Base-by-base conservation (phyloP, 768 basidiomycete species). In the Mycena albidolilacea region DNA sequence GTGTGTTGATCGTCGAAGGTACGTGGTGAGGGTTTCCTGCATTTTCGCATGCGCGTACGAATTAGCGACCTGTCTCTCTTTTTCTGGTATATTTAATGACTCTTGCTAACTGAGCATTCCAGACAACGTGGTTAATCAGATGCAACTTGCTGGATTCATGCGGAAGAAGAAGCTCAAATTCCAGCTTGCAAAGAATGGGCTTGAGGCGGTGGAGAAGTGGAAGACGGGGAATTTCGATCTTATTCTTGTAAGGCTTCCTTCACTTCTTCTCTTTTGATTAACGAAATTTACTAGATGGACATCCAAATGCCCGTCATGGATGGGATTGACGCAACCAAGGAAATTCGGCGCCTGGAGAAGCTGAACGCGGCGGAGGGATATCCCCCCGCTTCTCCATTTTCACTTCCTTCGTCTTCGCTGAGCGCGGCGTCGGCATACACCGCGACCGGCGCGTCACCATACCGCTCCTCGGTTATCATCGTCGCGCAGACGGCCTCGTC, bases 241-340 rank as follows among this genome's bases (percentile, higher is more conserved):
- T 62, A 98, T 99, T 67, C 83, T 99, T 83, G 97, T 98, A 74
- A 1, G n/a, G 11, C n/a, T 8, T 11, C 52, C 52, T 55, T 52
- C n/a, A 50, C 30, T 54, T n/a, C 55, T 39, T 38, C 60, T 17
- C 14, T 48, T 68, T 44, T 43, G 72, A 30, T 69, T 80, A 46
- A 81, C 60, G 64, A 48, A 67, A 55, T 58, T 48, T 38, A 71
- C 5, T 76, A 98, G 97, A 99, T 99, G 98, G 98, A 99, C 85
- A 99, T 99, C 66, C 97, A 99, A 83, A 97, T 99, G 90, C 98
- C 98, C 10, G 92, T 99, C 77, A 99, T 98, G 95, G 96, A 97
- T 82, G 98, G 98, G 43, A 98, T 99, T 61, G 91, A 95, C 80
- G 98, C 98, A 8, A 99, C 98, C 5, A 97, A 96, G 78, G 95